These are phyloP conservation scores for Quercus mongolica DNA, from an alignment of 306 rosid species.

Conservation along the genomic window DNA sequence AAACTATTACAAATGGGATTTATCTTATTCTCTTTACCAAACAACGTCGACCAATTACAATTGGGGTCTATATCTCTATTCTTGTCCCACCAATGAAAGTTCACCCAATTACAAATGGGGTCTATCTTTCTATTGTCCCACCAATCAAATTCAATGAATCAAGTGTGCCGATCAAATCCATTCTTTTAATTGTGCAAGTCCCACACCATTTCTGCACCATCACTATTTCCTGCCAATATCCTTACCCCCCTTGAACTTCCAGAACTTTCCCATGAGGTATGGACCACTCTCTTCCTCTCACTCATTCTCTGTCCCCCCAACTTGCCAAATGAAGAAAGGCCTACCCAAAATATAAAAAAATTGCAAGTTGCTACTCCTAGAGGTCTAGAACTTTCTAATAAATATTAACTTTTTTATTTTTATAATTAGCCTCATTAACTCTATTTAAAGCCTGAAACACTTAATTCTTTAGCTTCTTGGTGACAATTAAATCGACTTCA, in stretches of 20 bases:
- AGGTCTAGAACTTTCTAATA: constrained; percentile 47
- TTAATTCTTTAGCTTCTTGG: not conserved
- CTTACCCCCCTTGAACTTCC: constrained; percentile 28
- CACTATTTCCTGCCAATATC: not conserved
- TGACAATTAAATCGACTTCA: not conserved
- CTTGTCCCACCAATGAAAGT: not conserved
- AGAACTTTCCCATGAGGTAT: constrained; percentile 41
- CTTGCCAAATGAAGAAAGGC: constrained; percentile 26
- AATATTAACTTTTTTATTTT: not conserved
- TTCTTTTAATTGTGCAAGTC: not conserved
- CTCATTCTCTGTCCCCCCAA: not conserved
- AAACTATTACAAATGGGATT: too few species aligned
- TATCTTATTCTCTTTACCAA: too few species aligned
- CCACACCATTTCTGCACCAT: constrained; percentile 17
- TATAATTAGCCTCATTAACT: not conserved
- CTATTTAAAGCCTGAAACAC: constrained; percentile 8
- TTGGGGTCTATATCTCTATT: too few species aligned
- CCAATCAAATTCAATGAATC: constrained; percentile 4
- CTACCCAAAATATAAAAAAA: not conserved
- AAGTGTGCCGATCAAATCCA: constrained; percentile 12
- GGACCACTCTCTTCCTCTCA: constrained; percentile 1
- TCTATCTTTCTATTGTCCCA: not conserved
- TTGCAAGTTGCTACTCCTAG: constrained; percentile 1
- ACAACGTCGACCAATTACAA: too few species aligned
- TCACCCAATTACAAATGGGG: constrained; percentile 12